Evolutionary conservation across 768 basidiomycete genomes (phyloP), one percentile per base, ranked within the genome.

Genomic region (Cystofilobasidium ferigula): DNA sequence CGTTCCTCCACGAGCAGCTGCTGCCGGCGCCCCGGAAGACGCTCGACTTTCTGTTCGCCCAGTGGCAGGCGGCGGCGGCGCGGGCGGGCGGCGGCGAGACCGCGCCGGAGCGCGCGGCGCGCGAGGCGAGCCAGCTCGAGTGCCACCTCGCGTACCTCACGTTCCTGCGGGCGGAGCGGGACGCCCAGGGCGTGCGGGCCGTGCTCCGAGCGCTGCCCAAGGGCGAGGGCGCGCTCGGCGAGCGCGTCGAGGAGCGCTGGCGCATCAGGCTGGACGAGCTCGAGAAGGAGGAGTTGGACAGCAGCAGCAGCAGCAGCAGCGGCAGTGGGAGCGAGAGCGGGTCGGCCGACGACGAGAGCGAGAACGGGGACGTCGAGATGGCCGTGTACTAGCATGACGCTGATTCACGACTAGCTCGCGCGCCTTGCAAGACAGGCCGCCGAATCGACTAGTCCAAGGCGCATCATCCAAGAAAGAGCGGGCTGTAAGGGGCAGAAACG

Each of bases 1-100:
- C 62, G 0, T 68, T 68, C 62, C 43, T 53, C n/a, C 67, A 68
- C 54, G 62, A 68, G 56, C 57, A 36, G 10, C 51, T 59, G 20
- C 57, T 68, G 14, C 61, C 57, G 12, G 34, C 40, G 4, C 56
- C 61, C 1, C 36, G 61, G 36, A 4, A 36, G 12, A 40, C 63
- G 7, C 65, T 67, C 54, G 65, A 61, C 42, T 8, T 22, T 22
- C 43, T 67, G 7, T 67, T 61, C 51, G 24, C 60, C 38, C 38
- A 56, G 40, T 67, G 65, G 65, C 59, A 60, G 22, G 53, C 60
- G 30, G 28, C 42, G 30, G 60, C 60, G 30, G 30, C 16, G 16
- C 26, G 60, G 1, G 14, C 42, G 22, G 30, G 48, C 9, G 63
- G 54, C 24, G 63, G 43, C 6, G 57, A 59, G 20, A 48, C 35